These are phyloP conservation scores for Angomonas ambiguus DNA, from an alignment of 208 protist genomes.

Conservation along the genomic window DNA sequence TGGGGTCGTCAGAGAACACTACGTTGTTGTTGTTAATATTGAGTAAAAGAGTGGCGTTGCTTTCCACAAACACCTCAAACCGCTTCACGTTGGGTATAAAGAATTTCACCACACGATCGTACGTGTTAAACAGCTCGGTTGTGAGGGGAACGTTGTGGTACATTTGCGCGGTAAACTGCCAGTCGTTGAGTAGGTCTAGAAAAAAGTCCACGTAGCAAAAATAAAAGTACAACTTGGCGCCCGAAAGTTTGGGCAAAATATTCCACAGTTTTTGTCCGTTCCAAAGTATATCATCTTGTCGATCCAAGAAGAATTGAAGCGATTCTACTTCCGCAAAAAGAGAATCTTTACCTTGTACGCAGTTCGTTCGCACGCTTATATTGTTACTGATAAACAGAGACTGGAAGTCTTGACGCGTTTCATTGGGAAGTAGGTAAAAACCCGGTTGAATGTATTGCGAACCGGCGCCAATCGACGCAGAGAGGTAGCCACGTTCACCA, in stretches of 20 bases:
- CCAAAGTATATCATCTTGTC: constrained; percentile 66
- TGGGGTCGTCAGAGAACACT: constrained; percentile 71
- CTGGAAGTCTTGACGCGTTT: constrained; percentile 67
- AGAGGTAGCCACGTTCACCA: constrained; percentile 51
- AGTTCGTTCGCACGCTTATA: constrained; percentile 63
- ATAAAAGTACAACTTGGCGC: constrained; percentile 66
- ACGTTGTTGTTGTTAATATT: constrained; percentile 82
- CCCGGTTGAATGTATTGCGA: constrained; percentile 82
- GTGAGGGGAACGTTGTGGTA: constrained; percentile 76
- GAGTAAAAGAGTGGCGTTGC: constrained; percentile 33
- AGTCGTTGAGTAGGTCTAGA: constrained; percentile 80
- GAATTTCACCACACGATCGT: constrained; percentile 52
- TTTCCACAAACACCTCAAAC: constrained; percentile 67
- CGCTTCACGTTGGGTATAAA: constrained; percentile 81
- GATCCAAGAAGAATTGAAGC: constrained; percentile 75
- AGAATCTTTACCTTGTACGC: constrained; percentile 52
- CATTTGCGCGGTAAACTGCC: constrained; percentile 75
- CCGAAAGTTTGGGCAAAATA: constrained; percentile 46
- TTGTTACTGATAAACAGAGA: constrained; percentile 57
- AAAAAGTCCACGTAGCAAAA: constrained; percentile 81
- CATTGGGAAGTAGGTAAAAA: constrained; percentile 51
- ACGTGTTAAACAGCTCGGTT: constrained; percentile 77
- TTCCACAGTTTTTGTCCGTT: constrained; percentile 78
- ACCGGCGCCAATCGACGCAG: constrained; percentile 47
- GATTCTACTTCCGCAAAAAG: constrained; percentile 45